phyloP scores from a whole-genome alignment of 148 eudicot species.

The Spergularia bocconei region DNA sequence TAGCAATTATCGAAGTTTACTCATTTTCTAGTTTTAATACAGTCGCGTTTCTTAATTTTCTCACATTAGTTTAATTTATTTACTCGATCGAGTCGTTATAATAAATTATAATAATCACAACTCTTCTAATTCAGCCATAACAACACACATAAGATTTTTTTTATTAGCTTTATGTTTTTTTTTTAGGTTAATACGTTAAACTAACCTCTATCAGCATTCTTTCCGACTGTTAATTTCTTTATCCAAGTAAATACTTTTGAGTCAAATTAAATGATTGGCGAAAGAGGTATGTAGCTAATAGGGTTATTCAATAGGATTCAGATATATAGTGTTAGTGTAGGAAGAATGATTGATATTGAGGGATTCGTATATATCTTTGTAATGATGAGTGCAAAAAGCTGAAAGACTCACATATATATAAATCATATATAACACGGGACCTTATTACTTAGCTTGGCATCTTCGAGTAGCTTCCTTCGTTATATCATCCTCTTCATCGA shows the following conservation, averaged over 20 bases:
- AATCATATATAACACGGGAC: neutral
- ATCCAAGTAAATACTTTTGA: neutral
- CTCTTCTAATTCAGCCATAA: too few species aligned
- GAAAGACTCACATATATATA: neutral
- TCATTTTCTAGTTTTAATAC: too few species aligned
- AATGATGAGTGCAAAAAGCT: conserved; percentile 25
- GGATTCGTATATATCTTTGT: conserved; percentile 33
- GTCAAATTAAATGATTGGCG: neutral
- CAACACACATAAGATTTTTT: too few species aligned
- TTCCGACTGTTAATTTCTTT: too few species aligned
- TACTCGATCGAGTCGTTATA: too few species aligned
- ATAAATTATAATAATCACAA: too few species aligned
- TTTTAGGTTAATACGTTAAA: too few species aligned
- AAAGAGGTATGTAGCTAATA: neutral
- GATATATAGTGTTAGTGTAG: conserved; percentile 10
- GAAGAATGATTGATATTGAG: conserved; percentile 14
- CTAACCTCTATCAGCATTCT: too few species aligned
- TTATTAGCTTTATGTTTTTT: too few species aligned
- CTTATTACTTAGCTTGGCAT: conserved; percentile 5
- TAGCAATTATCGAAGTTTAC: too few species aligned
- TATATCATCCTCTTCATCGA: neutral
- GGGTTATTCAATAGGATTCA: conserved; percentile 8
- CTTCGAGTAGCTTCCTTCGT: conserved; percentile 27
- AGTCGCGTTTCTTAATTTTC: too few species aligned
- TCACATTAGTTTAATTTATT: too few species aligned